These are phyloP conservation scores for Exophiala phaeomuriformis DNA, from an alignment of 2,329 filamentous ascomycete species.

Conservation along the genomic window DNA sequence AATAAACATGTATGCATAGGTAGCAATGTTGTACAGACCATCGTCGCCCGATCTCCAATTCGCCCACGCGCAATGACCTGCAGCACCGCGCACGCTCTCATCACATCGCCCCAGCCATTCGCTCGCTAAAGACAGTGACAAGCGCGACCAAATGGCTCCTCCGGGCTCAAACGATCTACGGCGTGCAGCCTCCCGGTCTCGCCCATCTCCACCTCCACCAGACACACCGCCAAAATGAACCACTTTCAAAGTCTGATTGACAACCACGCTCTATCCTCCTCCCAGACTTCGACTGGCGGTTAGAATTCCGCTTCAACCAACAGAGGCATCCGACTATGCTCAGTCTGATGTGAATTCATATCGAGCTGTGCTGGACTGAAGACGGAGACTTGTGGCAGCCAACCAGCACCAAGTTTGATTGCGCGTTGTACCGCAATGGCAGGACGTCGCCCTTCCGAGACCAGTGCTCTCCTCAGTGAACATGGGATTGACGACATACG, in stretches of 20 bases:
- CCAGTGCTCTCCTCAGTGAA: conserved; percentile 21
- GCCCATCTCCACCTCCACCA: neutral
- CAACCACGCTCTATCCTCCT: neutral
- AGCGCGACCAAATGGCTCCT: no score
- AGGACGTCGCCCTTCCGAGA: conserved; percentile 20
- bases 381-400: neutral
- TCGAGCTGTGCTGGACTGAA: neutral
- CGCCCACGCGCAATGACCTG: neutral
- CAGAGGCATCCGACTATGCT: neutral
- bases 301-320: neutral
- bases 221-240: neutral
- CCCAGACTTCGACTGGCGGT: neutral
- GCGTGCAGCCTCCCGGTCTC: neutral
- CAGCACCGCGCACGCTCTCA: neutral
- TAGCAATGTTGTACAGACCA: neutral
- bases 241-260: neutral
- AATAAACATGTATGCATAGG: no score
- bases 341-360: neutral
- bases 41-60: neutral
- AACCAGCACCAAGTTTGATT: neutral
- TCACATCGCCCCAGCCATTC: conserved; percentile 4
- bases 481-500: conserved; percentile 22
- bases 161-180: no score
- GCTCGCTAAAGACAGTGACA: neutral
- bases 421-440: conserved; percentile 12